Evolutionary conservation across 352 stramenopile species (phyloP).

Genomic region (Halophytophthora batemanensis): DNA sequence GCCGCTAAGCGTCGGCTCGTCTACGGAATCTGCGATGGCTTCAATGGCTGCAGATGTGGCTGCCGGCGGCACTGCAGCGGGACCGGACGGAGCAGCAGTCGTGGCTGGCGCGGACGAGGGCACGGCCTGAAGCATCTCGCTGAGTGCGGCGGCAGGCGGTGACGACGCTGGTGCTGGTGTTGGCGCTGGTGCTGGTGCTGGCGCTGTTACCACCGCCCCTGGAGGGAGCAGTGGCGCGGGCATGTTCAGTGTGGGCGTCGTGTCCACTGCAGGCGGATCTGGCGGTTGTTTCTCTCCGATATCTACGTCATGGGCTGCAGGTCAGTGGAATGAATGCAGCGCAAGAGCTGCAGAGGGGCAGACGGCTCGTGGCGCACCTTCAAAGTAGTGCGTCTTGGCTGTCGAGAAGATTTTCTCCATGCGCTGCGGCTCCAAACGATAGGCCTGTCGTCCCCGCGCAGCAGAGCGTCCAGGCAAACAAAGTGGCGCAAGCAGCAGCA

Average conservation of each 20-base stretch:
- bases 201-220: background rate
- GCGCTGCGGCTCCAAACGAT: slow-evolving; percentile 42
- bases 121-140: slow-evolving; percentile 21
- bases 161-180: no score
- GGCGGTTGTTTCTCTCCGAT: slow-evolving; percentile 9
- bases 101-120: background rate
- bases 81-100: slow-evolving; percentile 1
- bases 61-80: slow-evolving; percentile 1
- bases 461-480: background rate
- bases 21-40: slow-evolving; percentile 10
- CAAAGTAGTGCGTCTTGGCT: slow-evolving; percentile 42
- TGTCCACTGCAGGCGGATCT: slow-evolving; percentile 9
- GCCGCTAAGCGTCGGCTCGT: slow-evolving; percentile 11
- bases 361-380: slow-evolving; percentile 13
- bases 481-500: no score
- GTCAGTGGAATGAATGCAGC: no score
- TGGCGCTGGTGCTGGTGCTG: no score
- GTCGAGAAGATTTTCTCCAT: slow-evolving; percentile 44
- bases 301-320: slow-evolving; percentile 3
- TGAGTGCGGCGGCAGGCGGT: slow-evolving; percentile 10
- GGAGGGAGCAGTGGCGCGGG: slow-evolving; percentile 13
- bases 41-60: slow-evolving; percentile 13
- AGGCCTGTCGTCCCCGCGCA: slow-evolving; percentile 27
- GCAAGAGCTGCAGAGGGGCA: background rate
- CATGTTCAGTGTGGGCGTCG: slow-evolving; percentile 8